Evolutionary conservation across 208 protist species (phyloP), one percentile per base, ranked within the genome.

Genomic region (Trypanosomatidae sp.): DNA sequence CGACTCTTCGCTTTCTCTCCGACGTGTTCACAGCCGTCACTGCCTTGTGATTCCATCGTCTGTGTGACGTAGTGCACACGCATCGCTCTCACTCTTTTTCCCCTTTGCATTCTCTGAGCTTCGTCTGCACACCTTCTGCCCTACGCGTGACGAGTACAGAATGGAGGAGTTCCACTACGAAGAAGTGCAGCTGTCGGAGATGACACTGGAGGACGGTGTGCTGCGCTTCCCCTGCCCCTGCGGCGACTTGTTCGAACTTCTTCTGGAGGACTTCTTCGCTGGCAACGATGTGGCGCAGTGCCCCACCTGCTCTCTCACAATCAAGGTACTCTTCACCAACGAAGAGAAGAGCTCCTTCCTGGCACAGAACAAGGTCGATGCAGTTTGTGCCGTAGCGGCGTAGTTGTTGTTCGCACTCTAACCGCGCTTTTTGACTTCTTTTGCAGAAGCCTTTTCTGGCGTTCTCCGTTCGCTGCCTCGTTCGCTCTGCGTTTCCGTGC

Each of bases 151-250:
- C 39, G 1, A 25, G 28, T 49, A 5, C 50, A 7, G 2, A 41
- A 94, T 92, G 86, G 88, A 94, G 47, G 71, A 82, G 50, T 96
- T 91, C 69, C 89, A 96, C 82, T 98, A 98, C 75, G 93, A 98
- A 66, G 91, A 97, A 69, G 92, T 98, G 22, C 39, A 70, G 49
- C 82, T 98, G 65, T 79, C 69, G 25, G 91, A 97, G 46, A 95
- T 98, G 89, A 81, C 68, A 53, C 62, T 95, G 19, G 91, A 97
- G 52, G 85, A 86, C 66, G 81, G 73, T 15, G 76, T 82, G 53
- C 82, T 98, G 59, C 84, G 82, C 36, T 98, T 93, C 64, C 93
- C 95, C 0, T 98, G 95, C 75, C 95, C 95, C 7, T 98, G 95
- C 67, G 95, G 95, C 10, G 95, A 98, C 71, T 76, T 96, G 28